These are phyloP conservation scores for Setaria italica DNA, from an alignment of 202 grass and related monocot species.

Conservation along the genomic window DNA sequence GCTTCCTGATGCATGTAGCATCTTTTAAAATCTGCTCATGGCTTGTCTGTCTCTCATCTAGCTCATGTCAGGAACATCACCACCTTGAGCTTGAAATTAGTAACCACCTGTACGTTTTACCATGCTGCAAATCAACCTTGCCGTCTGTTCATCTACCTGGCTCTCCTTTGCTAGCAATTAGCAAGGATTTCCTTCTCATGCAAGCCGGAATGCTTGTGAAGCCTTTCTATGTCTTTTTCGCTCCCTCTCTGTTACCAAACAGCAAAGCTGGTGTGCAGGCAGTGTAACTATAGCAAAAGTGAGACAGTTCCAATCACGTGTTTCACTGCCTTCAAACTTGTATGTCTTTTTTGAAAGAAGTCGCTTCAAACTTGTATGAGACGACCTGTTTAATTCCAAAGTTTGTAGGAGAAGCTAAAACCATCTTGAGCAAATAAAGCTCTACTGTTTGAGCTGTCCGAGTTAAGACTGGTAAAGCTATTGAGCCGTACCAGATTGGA, in stretches of 20 bases:
- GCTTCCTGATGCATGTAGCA: not conserved
- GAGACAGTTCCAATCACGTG: conserved; percentile 4
- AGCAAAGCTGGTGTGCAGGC: not conserved
- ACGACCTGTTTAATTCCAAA: not conserved
- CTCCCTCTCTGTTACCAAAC: not conserved
- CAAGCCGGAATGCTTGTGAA: conserved; percentile 1
- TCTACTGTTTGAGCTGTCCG: not conserved
- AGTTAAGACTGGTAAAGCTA: conserved; percentile 32
- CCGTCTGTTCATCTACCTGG: not conserved
- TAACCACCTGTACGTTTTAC: not conserved
- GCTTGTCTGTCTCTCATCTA: conserved; percentile 4
- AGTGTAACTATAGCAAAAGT: no score
- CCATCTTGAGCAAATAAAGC: conserved; percentile 2
- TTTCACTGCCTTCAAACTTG: not conserved
- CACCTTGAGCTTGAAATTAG: not conserved
- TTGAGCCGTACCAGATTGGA: conserved; percentile 1
- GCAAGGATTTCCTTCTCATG: not conserved
- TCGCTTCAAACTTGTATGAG: not conserved
- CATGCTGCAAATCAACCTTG: not conserved
- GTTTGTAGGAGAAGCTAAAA: conserved; percentile 1
- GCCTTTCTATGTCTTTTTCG: not conserved
- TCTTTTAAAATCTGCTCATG: conserved; percentile 40
- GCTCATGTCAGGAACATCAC: not conserved
- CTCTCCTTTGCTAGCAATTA: no score
- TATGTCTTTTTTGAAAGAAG: not conserved